A percentile compares a stretch with the other conserved stretches of the same genome.
These are phyloP conservation scores for Hyphopichia pseudoburtonii DNA, from an alignment of 1,139 yeast species.

Conservation along the genomic window DNA sequence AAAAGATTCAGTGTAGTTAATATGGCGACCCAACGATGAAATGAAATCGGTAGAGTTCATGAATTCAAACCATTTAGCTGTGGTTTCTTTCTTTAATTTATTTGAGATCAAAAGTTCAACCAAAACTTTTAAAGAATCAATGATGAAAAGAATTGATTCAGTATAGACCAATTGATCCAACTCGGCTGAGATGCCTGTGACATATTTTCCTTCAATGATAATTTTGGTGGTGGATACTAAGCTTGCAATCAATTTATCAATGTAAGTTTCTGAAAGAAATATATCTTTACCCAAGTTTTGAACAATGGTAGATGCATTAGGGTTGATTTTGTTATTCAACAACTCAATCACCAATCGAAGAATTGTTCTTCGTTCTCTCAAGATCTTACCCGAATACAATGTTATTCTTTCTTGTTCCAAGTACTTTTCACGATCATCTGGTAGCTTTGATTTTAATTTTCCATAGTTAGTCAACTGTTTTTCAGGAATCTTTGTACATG, in stretches of 20 bases:
- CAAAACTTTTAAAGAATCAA: constrained; percentile 46
- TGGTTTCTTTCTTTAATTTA: constrained; percentile 26
- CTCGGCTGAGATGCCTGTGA: constrained; percentile 16
- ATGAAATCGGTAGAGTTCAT: constrained; percentile 46
- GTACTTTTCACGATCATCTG: constrained; percentile 35
- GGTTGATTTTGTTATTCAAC: constrained; percentile 35
- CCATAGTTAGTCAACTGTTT: constrained; percentile 18
- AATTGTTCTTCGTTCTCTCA: constrained; percentile 48
- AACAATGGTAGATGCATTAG: constrained; percentile 26
- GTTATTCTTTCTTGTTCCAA: constrained; percentile 29
- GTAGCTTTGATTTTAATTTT: constrained; percentile 32
- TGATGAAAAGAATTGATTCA: constrained; percentile 38
- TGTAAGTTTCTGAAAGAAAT: constrained; percentile 27
- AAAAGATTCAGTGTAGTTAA: constrained; percentile 32
- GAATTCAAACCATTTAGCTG: constrained; percentile 57
- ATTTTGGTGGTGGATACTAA: constrained; percentile 6
- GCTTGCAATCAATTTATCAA: constrained; percentile 5
- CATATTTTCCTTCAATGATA: constrained; percentile 10
- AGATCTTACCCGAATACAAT: constrained; percentile 33
- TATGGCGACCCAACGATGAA: constrained; percentile 23
- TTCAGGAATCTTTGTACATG: constrained; percentile 38
- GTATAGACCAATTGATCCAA: constrained; percentile 25
- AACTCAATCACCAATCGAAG: constrained; percentile 40
- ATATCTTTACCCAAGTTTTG: constrained; percentile 43
- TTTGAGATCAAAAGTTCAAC: constrained; percentile 38